Evolutionary conservation across 495 filamentous ascomycete genomes (phyloP), one percentile per base, ranked within the genome.

Genomic region (Sordaria brevicollis): DNA sequence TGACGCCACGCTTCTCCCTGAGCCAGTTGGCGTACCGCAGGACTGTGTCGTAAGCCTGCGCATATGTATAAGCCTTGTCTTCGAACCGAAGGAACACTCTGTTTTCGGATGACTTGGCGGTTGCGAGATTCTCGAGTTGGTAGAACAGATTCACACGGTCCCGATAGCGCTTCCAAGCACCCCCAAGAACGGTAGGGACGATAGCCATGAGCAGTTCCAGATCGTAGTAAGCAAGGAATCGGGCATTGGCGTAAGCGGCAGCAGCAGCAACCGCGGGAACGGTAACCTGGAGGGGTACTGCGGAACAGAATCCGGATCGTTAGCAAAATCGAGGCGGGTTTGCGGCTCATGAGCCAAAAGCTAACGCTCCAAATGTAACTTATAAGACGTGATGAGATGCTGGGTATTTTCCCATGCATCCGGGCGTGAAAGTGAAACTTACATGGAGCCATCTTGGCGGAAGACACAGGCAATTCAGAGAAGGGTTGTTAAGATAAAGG

Each of bases 1-100:
- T 88, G 57, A 98, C 82, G 3, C 84, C 85, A 43, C 90, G 86
- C n/a, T 79, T 85, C 7, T 85, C 86, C 79, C 90, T 91, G 69
- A 98, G 81, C 92, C 92, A 98, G 39, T 88, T 85, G 19, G 92
- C 93, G 74, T 95, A 95, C 68, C 89, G 91, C 39, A 97, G 81
- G 0, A 86, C 86, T 5, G 81, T 88, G 39, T 92, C 83, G 77
- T 99, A 96, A 2, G 88, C 84, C 73, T 96, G 86, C n/a, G 87
- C 87, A 80, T 90, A 97, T 3, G 91, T 93, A 88, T 92, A 96
- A 65, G 83, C 80, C 68, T 83, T 86, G 69, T 92, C 91, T 72
- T 94, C 83, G 75, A 91, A 93, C 57, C 93, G 85, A 33, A 99
- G 81, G 71, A 91, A 94, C 10, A 83, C 73, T 3, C 83, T 81